Base-by-base conservation (phyloP, 2,329 filamentous ascomycete genomes). In the Raffaelea arxii region DNA sequence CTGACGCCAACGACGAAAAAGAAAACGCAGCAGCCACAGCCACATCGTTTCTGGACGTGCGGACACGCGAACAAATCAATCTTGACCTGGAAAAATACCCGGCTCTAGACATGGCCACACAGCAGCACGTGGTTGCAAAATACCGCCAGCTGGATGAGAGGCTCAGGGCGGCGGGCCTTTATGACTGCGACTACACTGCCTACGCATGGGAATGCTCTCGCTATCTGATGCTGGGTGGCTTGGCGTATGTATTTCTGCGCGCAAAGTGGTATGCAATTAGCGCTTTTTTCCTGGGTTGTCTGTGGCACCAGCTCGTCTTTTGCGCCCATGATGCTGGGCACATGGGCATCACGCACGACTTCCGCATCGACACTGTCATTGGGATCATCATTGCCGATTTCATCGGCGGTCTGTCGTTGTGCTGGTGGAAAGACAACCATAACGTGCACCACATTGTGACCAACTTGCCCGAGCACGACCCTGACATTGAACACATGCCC, bases 401-500 rank as follows among this genome's bases (percentile, higher is more conserved):
- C 56, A 69, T 92, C 19, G 92, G 92, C 32, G 92, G 92, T 0
- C 67, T 98, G 27, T 95, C 88, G 23, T 68, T 95, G 46, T 87
- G 91, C 39, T 98, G 92, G 92, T 98, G 92, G 91, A 97, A 97
- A 66, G 77, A 80, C 51, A 96, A 82, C 61, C 91, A 97, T 65
- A 97, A 97, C 59, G 89, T 96, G 9, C 91, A 97, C 61, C 91
- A 97, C 59, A 89, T 97, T 55, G 84, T 97, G 44, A 97, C 92
- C 18, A 97, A 97, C 63, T 84, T 84, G 38, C 86, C 90, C 14
- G 92, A 96, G 63, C 91, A 97, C 61, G 91, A 97, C 61, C 91
- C 92, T 0, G 91, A 97, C 61, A 97, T 96, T 56, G 80, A 91
- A 61, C 84, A 95, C 62, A 78, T 94, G 64, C 90, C 90, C 3